Evolutionary conservation across 192 early-diverging fungal species (phyloP).

Genomic region (Kappamyces sp.): DNA sequence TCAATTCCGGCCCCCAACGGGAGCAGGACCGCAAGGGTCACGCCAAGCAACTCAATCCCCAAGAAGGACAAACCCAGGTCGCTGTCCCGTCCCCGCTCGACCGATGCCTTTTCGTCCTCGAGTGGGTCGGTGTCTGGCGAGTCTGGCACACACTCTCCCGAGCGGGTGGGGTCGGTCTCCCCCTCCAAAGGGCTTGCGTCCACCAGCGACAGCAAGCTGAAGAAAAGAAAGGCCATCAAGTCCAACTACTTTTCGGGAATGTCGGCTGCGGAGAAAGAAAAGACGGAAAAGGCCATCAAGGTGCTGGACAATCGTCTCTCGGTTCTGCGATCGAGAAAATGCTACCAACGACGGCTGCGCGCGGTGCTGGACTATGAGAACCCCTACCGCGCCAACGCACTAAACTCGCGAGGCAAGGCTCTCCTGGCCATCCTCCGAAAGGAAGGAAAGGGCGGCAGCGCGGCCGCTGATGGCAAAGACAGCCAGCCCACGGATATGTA

Average conservation of each 20-base stretch:
- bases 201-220: too few relatives aligned
- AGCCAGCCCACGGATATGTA: constrained; percentile 14
- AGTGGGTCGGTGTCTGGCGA: too few relatives aligned
- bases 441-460: constrained; percentile 9
- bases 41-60: too few relatives aligned
- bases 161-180: too few relatives aligned
- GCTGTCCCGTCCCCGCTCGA: too few relatives aligned
- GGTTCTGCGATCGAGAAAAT: constrained; percentile 24
- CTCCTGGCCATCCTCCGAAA: constrained; percentile 17
- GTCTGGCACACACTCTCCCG: too few relatives aligned
- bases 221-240: not conserved
- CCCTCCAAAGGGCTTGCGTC: too few relatives aligned
- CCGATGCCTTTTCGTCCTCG: too few relatives aligned
- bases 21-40: too few relatives aligned
- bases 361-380: constrained; percentile 26
- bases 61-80: too few relatives aligned
- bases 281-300: constrained; percentile 28
- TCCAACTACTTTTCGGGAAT: constrained; percentile 1
- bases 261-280: constrained; percentile 21
- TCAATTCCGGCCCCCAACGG: too few relatives aligned
- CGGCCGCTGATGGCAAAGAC: not conserved
- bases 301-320: constrained; percentile 26
- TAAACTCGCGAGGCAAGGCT: constrained; percentile 23
- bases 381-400: constrained; percentile 9
- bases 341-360: constrained; percentile 29